Evolutionary conservation across 2,329 filamentous ascomycete species (phyloP).

Genomic region (Alternaria sp.): DNA sequence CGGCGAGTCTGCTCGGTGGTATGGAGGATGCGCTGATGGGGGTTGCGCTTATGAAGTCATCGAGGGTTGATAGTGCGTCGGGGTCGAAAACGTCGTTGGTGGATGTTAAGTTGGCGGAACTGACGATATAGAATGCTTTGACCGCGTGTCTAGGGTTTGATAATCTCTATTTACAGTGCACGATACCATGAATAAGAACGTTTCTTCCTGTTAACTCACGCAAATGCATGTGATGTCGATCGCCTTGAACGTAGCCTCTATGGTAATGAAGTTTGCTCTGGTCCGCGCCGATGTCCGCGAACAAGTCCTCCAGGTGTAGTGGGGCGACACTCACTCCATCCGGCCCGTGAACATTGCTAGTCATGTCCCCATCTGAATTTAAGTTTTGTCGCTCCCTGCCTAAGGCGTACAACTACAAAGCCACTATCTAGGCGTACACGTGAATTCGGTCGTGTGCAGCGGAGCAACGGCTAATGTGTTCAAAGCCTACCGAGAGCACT

Average conservation of each 20-base stretch:
- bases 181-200: not conserved
- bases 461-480: not conserved
- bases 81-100: not conserved
- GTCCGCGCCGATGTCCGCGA: not conserved
- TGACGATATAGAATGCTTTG: not conserved
- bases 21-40: conserved; percentile 24
- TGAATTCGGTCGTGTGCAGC: not conserved
- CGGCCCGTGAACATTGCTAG: not conserved
- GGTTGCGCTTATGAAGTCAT: conserved; percentile 7
- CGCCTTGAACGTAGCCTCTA: not conserved
- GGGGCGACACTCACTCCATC: not conserved
- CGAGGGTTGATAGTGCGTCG: not conserved
- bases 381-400: not conserved
- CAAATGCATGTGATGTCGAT: not conserved
- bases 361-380: not conserved
- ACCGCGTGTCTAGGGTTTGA: not conserved
- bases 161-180: not conserved
- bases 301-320: not conserved
- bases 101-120: not conserved
- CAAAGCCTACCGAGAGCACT: not conserved
- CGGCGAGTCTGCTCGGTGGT: conserved; percentile 15
- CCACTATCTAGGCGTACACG: not conserved
- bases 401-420: not conserved
- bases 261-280: not conserved
- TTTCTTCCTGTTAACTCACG: not conserved